Evolutionary conservation across 1,284 basidiomycete genomes (phyloP).

Genomic region (Cryptococcus sp.): DNA sequence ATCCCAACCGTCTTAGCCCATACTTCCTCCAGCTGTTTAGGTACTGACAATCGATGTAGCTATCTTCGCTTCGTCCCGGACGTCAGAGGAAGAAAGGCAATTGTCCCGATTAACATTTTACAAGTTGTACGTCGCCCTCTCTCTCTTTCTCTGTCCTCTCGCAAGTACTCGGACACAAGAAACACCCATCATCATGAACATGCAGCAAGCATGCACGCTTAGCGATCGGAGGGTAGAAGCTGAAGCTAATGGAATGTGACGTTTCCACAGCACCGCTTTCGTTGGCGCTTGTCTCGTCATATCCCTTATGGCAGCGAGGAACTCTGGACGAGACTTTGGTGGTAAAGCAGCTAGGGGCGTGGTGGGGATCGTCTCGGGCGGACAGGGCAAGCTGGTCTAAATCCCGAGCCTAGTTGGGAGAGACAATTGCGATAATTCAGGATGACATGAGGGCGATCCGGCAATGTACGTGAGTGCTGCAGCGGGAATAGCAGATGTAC

Average conservation of each 20-base stretch:
- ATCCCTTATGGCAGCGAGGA: conserved; percentile 46
- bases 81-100: conserved; percentile 51
- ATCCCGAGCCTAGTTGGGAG: background rate
- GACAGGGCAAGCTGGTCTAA: conserved; percentile 38
- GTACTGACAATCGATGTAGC: conserved; percentile 24
- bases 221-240: conserved; percentile 37
- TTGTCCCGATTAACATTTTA: conserved; percentile 52
- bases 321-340: conserved; percentile 39
- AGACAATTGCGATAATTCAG: background rate
- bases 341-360: conserved; percentile 35
- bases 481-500: too few relatives aligned
- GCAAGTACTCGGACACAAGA: too few relatives aligned
- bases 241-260: conserved; percentile 44
- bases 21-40: background rate
- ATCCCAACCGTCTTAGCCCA: background rate
- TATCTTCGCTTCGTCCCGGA: conserved; percentile 53
- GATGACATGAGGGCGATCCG: background rate
- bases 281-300: conserved; percentile 52
- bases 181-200: background rate
- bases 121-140: conserved; percentile 45
- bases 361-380: conserved; percentile 31
- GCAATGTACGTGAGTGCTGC: too few relatives aligned
- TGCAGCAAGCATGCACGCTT: background rate
- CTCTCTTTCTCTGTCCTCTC: background rate
- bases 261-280: conserved; percentile 44